Base-by-base conservation (phyloP, 2,329 filamentous ascomycete genomes). In the Scedosporium boydii region DNA sequence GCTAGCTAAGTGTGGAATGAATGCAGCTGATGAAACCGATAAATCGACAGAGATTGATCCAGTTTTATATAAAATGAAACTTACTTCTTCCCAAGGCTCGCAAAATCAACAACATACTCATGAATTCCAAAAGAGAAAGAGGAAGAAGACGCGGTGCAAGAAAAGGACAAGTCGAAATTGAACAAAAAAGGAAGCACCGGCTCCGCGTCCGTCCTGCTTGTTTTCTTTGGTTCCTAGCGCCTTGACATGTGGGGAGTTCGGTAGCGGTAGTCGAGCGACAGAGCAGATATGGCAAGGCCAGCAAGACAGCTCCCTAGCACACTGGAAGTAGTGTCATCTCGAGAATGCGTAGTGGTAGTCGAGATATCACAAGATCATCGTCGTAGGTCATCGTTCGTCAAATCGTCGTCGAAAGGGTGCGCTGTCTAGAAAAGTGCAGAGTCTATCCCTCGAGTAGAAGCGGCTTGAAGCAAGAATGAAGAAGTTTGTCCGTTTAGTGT, bases 401-500 rank as follows among this genome's bases (percentile, higher is more conserved):
- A 38, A 58, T 38, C 29, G 57, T 59, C 57, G 57, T 59, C 38
- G 57, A 41, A 34, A 42, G 34, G 41, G 42, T 6, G 21, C 14
- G 57, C 10, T 26, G 21, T 55, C 29, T 42, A 26, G 41, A 59
- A 42, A 26, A n/a, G 56, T 38, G 27, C n/a, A 44, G 57, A 26
- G 57, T 59, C 57, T 59, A 59, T 59, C 57, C 57, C 57, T 59
- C 38, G 34, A 44, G 57, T 14, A 42, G 12, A 42, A 59, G 57
- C 66, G 59, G 63, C 61, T 3, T 26, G 60, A 6, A 62, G 58
- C 41, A 56, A 61, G 46, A 21, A 67, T 57, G 64, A 63, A 70
- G 70, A 66, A 68, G 65, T 67, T 63, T 34, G 29, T 64, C 42
- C 23, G 62, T 58, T 34, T 34, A 58, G 44, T 55, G 51, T 55